Evolutionary conservation across 108 stramenopile genomes (phyloP).

Genomic region (Seminavis robusta): DNA sequence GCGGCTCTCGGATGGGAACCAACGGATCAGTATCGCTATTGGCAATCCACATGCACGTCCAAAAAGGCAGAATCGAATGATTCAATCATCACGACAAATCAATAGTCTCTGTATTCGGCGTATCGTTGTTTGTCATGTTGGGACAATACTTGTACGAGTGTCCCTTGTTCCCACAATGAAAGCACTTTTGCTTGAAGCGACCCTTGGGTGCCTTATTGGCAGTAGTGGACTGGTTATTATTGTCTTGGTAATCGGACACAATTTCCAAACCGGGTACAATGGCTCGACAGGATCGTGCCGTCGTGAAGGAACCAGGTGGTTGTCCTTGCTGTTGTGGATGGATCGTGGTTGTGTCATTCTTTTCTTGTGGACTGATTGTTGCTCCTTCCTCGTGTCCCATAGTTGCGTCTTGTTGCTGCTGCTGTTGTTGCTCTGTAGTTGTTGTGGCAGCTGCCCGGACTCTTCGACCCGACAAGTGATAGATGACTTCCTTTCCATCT

Average conservation of each 20-base stretch:
- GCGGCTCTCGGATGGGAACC: too few species aligned
- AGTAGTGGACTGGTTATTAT: background rate
- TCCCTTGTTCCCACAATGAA: slow-evolving; percentile 39
- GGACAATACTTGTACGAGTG: slow-evolving; percentile 35
- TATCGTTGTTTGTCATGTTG: too few species aligned
- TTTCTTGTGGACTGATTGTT: too few species aligned
- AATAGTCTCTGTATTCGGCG: too few species aligned
- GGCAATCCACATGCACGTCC: too few species aligned
- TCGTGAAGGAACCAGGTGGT: slow-evolving; percentile 23
- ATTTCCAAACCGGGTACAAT: slow-evolving; percentile 29
- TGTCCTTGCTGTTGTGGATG: too few species aligned
- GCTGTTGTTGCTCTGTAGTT: background rate
- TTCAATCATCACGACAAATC: too few species aligned
- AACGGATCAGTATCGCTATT: too few species aligned
- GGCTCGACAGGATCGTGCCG: slow-evolving; percentile 20
- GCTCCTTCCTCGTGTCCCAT: background rate
- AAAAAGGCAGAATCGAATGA: too few species aligned
- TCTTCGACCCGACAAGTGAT: slow-evolving; percentile 40
- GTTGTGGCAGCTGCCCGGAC: slow-evolving; percentile 14
- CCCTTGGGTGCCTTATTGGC: background rate
- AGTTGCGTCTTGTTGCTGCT: background rate
- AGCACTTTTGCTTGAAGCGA: slow-evolving; percentile 31
- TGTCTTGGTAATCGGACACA: background rate
- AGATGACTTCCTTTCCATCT: slow-evolving; percentile 28
- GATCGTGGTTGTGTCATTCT: too few species aligned